A percentile compares a stretch with the other conserved stretches of the same genome.
Evolutionary conservation across 345 rosid species (phyloP).

Genomic region (Citropsis articulata): DNA sequence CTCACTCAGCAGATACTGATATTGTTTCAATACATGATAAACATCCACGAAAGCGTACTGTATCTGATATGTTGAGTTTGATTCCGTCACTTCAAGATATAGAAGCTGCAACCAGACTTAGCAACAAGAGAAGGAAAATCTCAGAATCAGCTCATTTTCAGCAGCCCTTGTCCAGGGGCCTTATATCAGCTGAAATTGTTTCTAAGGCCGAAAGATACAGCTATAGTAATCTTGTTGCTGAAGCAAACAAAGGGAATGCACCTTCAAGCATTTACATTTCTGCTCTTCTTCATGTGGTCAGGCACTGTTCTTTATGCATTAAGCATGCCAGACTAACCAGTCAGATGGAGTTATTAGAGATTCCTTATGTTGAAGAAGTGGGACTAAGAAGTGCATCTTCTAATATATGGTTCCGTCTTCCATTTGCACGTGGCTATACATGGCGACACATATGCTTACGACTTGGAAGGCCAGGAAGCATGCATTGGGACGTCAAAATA

Average conservation of each 20-base stretch:
- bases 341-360: slow-evolving; percentile 91
- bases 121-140: slow-evolving; percentile 51
- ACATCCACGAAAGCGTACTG: slow-evolving; percentile 59
- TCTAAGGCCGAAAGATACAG: slow-evolving; percentile 54
- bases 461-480: slow-evolving; percentile 98
- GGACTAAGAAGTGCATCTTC: slow-evolving; percentile 71
- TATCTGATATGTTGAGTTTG: slow-evolving; percentile 64
- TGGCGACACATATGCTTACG: slow-evolving; percentile 96
- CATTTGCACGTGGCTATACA: slow-evolving; percentile 71
- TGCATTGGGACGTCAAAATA: slow-evolving; percentile 97
- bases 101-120: slow-evolving; percentile 33
- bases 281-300: slow-evolving; percentile 88
- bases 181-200: slow-evolving; percentile 38
- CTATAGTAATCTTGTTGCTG: slow-evolving; percentile 80
- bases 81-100: slow-evolving; percentile 76
- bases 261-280: slow-evolving; percentile 80
- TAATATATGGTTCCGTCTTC: slow-evolving; percentile 95
- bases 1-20: slow-evolving; percentile 48
- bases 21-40: slow-evolving; percentile 41
- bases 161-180: slow-evolving; percentile 40
- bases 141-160: slow-evolving; percentile 34
- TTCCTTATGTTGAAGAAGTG: slow-evolving; percentile 91
- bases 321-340: slow-evolving; percentile 92
- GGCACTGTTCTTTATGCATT: slow-evolving; percentile 88
- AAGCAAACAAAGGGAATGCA: slow-evolving; percentile 90